A percentile compares a stretch with the other conserved stretches of the same genome.
These are phyloP conservation scores for Auriscalpium vulgare DNA, from an alignment of 768 basidiomycete species.

Conservation along the genomic window DNA sequence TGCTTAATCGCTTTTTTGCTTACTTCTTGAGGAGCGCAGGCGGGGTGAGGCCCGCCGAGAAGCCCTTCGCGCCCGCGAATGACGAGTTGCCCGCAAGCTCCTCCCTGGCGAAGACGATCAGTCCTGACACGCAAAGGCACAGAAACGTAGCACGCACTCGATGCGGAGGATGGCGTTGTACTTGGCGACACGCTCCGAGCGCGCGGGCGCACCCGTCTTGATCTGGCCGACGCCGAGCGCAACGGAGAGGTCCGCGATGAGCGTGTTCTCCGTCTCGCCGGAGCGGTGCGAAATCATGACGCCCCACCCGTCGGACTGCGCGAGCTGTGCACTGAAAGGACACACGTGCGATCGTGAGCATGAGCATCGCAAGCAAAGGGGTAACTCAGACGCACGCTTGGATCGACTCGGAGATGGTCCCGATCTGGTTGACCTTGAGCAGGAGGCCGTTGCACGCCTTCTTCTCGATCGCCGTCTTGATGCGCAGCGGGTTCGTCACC, in stretches of 20 bases:
- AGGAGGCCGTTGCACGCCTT: slow-evolving; percentile 99
- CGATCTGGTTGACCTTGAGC: slow-evolving; percentile 99
- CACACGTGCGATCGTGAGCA: neutral
- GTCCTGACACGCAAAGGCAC: slow-evolving; percentile 6
- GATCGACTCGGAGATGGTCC: slow-evolving; percentile 97
- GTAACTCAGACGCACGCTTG: slow-evolving; percentile 68
- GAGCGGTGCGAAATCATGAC: slow-evolving; percentile 99
- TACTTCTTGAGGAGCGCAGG: slow-evolving; percentile 71
- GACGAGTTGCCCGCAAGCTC: slow-evolving; percentile 63
- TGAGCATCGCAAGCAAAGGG: neutral
- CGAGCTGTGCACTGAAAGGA: slow-evolving; percentile 72
- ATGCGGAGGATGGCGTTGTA: slow-evolving; percentile 89
- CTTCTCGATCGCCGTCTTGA: slow-evolving; percentile 99
- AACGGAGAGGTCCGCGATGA: slow-evolving; percentile 93
- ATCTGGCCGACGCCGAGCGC: slow-evolving; percentile 91
- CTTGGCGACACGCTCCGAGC: slow-evolving; percentile 94
- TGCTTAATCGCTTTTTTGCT: neutral
- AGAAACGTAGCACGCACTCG: slow-evolving; percentile 46
- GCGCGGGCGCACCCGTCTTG: slow-evolving; percentile 97
- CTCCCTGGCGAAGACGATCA: slow-evolving; percentile 39
- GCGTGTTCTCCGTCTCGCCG: slow-evolving; percentile 96
- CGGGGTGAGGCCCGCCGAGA: slow-evolving; percentile 67
- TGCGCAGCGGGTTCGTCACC: slow-evolving; percentile 93
- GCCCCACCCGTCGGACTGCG: slow-evolving; percentile 95
- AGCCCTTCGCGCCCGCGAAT: slow-evolving; percentile 73